Percentiles rank a stretch among this genome's conserved stretches.
Conservation (phyloP, 2,329 filamentous ascomycete genomes). For the Aspergillus sp. region DNA sequence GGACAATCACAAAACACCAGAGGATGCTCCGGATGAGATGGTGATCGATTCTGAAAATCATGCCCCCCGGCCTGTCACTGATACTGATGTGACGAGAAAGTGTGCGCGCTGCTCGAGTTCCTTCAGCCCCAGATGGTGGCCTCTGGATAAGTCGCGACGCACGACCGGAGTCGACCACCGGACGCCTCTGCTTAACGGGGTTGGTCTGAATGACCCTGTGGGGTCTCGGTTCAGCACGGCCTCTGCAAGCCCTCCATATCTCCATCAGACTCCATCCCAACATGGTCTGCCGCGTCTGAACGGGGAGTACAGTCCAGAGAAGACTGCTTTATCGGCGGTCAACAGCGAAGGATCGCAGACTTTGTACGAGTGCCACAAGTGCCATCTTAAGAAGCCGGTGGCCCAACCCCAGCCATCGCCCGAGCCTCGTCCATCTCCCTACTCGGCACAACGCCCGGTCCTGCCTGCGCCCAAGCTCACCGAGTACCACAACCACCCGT, state of each 20-base stretch:
- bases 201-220: conserved; percentile 23
- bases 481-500: conserved; percentile 34
- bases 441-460: conserved; percentile 37
- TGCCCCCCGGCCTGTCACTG: conserved; percentile 21
- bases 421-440: conserved; percentile 39
- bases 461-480: conserved; percentile 36
- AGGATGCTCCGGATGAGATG: conserved; percentile 33
- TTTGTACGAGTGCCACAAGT: conserved; percentile 75
- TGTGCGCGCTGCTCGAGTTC: conserved; percentile 45
- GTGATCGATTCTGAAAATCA: conserved; percentile 33
- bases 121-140: conserved; percentile 62
- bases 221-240: conserved; percentile 15
- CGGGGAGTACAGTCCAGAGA: conserved; percentile 29
- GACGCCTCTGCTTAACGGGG: conserved; percentile 36
- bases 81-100: conserved; percentile 29
- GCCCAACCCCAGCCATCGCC: conserved; percentile 33
- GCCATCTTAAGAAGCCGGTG: conserved; percentile 53
- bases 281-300: conserved; percentile 30
- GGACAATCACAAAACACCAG: conserved; percentile 27
- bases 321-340: conserved; percentile 19
- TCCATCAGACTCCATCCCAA: conserved; percentile 29
- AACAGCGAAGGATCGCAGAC: conserved; percentile 30
- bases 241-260: conserved; percentile 30
- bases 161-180: conserved; percentile 52
- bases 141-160: conserved; percentile 56